Evolutionary conservation across 192 early-diverging fungal species (phyloP).

Genomic region (Piromyces sp.): DNA sequence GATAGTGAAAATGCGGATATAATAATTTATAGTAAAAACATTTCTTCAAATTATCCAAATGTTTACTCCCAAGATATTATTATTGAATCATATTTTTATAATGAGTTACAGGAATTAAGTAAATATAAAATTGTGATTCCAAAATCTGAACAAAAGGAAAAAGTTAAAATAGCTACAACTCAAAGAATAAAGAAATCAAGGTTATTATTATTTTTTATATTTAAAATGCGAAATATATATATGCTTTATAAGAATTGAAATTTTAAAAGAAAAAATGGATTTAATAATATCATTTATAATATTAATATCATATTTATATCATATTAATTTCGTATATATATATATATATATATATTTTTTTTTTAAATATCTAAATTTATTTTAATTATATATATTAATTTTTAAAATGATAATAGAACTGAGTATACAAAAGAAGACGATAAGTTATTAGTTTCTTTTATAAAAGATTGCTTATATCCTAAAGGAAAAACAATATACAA

Average conservation of each 20-base stretch:
- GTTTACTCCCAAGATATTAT: neutral
- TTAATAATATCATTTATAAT: too few relatives aligned
- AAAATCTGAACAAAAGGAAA: neutral
- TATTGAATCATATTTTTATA: neutral
- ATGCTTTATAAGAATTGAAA: too few relatives aligned
- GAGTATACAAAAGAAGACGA: neutral
- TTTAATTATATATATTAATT: too few relatives aligned
- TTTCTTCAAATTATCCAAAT: neutral
- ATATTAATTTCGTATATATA: too few relatives aligned
- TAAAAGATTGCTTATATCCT: neutral
- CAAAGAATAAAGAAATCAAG: too few relatives aligned
- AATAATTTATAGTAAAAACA: neutral
- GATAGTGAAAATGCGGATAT: neutral
- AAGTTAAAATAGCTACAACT: too few relatives aligned
- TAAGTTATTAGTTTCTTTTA: neutral
- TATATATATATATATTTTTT: too few relatives aligned
- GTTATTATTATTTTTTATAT: too few relatives aligned
- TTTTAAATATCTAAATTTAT: too few relatives aligned
- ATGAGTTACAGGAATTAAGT: neutral
- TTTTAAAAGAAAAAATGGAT: too few relatives aligned
- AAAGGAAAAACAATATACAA: neutral
- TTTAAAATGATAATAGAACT: neutral
- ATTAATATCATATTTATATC: too few relatives aligned
- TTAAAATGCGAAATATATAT: too few relatives aligned
- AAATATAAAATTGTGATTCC: neutral